Percentiles rank a stretch among this genome's conserved stretches.
Evolutionary conservation across 2,329 filamentous ascomycete species (phyloP).

Genomic region (Botrytis aclada): DNA sequence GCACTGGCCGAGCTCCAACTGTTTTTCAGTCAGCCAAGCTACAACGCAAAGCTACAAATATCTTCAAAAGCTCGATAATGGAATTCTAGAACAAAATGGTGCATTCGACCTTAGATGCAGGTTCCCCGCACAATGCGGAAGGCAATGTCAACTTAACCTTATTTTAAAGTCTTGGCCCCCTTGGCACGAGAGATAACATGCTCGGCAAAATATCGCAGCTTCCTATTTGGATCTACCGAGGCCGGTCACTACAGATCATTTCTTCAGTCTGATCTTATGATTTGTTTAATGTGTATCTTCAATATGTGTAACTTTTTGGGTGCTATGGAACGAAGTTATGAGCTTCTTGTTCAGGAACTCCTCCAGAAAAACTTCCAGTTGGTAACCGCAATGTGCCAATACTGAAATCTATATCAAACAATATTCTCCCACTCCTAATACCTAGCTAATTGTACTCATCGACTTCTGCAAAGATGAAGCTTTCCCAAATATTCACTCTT

Average conservation of each 20-base stretch:
- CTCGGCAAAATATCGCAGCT: constrained; percentile 10
- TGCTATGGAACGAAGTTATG: neutral
- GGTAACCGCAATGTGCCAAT: neutral
- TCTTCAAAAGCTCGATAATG: neutral
- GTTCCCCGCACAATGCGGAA: constrained; percentile 5
- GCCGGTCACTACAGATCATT: neutral
- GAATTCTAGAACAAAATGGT: neutral
- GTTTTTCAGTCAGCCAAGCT: neutral
- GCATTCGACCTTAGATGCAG: neutral
- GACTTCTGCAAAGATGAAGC: constrained; percentile 4
- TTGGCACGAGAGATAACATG: constrained; percentile 16
- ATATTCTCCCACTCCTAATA: neutral
- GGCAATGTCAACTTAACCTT: constrained; percentile 16
- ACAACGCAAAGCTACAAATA: neutral
- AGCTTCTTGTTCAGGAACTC: constrained; percentile 16
- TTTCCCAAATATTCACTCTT: constrained; percentile 5
- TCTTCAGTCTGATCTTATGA: neutral
- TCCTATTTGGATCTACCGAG: constrained; percentile 15
- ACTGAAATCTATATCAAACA: neutral
- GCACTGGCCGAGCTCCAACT: neutral
- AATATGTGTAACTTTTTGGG: neutral
- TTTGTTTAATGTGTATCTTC: constrained; percentile 4
- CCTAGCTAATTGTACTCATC: neutral
- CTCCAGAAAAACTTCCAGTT: neutral
- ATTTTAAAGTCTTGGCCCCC: constrained; percentile 12